Base-by-base conservation (phyloP, 257 asterid species). In the Cynanchum wilfordii region DNA sequence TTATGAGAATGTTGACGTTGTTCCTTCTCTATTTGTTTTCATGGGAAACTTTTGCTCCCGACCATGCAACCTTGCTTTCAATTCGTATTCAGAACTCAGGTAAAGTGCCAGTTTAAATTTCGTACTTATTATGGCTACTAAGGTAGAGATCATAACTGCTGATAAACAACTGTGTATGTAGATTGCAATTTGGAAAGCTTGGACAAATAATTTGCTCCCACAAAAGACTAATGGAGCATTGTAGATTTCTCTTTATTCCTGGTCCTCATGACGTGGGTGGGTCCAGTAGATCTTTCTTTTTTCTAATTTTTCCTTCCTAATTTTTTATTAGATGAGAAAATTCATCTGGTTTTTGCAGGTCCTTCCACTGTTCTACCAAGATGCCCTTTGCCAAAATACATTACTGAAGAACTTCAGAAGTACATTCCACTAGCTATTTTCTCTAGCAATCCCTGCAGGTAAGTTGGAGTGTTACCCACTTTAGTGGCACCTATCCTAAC, bases 381-480 rank as follows among this genome's bases (percentile, higher is more conserved):
- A 82, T 86, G 93, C 76, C 60, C 87, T 69, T 73, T 95, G 87
- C 98, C 98, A 47, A 88, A 87, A 78, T 92, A 87, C 85, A 79
- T 95, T 73, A 90, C 89, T 3, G 98, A 89, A 79, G 99, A 95
- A 79, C 84, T 95, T 75, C 89, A 82, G 70, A 83, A 82, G 74
- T 82, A 84, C 70, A 79, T 95, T 71, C 92, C 98, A 2, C 90
- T 82, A 66, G 91, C 99, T 69, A 87, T 81, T 60, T 94, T 89
- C 81, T 71, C 84, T 52, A 94, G 95, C 75, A 94, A 94, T 79
- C 99, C 99, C 49, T 95, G 99, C 97, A 91, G 99, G 98, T 91
- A 80, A 75, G 20, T 66, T 68, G 15, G 54, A 19, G 55, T n/a
- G 49, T 47, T 72, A 20, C 56, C 38, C 38, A 8, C 51, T 47